phyloP scores from a whole-genome alignment of 1,284 basidiomycete genomes.

The Cerioporus squamosus region DNA sequence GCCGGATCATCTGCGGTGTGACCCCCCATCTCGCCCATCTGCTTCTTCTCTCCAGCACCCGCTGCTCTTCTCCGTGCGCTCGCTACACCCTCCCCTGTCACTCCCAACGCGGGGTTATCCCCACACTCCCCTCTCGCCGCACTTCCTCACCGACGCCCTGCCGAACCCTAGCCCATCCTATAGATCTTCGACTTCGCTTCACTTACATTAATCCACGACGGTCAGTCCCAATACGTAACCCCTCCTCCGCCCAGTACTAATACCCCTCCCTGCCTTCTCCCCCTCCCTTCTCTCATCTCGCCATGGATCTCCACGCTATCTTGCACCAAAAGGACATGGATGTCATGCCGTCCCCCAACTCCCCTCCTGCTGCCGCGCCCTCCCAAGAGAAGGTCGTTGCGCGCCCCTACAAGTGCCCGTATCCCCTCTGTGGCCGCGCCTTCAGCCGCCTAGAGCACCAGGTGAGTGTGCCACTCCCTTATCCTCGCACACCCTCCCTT shows the following conservation, averaged over 20 bases:
- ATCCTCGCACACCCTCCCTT: constrained; percentile 15
- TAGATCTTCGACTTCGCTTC: constrained; percentile 15
- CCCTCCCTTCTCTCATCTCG: constrained; percentile 1
- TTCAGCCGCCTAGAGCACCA: constrained; percentile 94
- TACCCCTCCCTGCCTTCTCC: constrained; percentile 14
- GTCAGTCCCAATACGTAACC: constrained; percentile 19
- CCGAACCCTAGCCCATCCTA: constrained; percentile 22
- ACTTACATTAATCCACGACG: constrained; percentile 8
- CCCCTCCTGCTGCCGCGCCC: constrained; percentile 31
- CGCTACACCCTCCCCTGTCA: background rate
- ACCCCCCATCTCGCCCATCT: constrained; percentile 9
- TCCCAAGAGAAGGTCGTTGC: constrained; percentile 60
- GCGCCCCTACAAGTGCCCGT: constrained; percentile 95
- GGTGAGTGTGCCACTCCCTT: constrained; percentile 49
- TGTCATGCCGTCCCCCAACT: constrained; percentile 26
- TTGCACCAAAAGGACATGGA: constrained; percentile 24
- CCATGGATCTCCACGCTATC: constrained; percentile 25
- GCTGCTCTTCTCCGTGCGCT: constrained; percentile 13
- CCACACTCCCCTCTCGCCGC: constrained; percentile 14
- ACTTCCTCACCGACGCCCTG: constrained; percentile 13
- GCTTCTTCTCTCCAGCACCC: constrained; percentile 11
- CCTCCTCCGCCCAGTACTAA: constrained; percentile 16
- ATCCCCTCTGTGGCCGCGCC: constrained; percentile 87
- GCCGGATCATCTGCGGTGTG: constrained; percentile 25
- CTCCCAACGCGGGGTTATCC: constrained; percentile 24